phyloP scores from a whole-genome alignment of 1,284 basidiomycete genomes.

The Schizophyllum commune region DNA sequence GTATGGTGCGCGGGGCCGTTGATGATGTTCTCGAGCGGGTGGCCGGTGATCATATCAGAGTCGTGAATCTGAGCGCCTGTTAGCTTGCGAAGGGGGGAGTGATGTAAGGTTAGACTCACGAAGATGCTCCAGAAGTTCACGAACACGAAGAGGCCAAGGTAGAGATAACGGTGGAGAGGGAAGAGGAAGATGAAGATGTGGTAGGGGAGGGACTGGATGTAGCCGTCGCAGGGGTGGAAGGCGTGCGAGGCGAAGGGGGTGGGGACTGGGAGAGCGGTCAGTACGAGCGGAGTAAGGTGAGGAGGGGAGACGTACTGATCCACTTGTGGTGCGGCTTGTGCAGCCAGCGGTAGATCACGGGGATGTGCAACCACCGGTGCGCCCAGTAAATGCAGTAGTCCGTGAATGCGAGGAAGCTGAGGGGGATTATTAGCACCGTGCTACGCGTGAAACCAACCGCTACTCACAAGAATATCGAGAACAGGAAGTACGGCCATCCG shows the following conservation, averaged over 20 bases:
- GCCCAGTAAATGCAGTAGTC: constrained; percentile 93
- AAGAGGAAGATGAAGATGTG: constrained; percentile 91
- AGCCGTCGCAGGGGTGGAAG: constrained; percentile 96
- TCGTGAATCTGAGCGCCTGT: constrained; percentile 76
- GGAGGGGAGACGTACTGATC: constrained; percentile 60
- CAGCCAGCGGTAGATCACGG: constrained; percentile 80
- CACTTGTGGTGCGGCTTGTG: constrained; percentile 99
- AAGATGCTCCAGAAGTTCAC: constrained; percentile 93
- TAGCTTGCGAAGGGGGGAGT: constrained; percentile 3
- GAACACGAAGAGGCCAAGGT: constrained; percentile 77
- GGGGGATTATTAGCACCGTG: constrained; percentile 4
- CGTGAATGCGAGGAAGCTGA: constrained; percentile 83
- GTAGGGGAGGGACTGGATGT: constrained; percentile 90
- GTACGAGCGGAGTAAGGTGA: constrained; percentile 6
- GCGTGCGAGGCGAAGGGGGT: constrained; percentile 96
- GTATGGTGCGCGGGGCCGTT: constrained; percentile 99
- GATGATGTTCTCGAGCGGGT: constrained; percentile 83
- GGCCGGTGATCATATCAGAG: constrained; percentile 98
- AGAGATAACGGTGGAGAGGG: constrained; percentile 81
- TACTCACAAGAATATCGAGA: constrained; percentile 58
- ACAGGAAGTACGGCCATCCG: constrained; percentile 57
- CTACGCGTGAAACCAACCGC: constrained; percentile 1
- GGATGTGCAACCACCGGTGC: constrained; percentile 88
- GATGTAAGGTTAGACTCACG: constrained; percentile 33
- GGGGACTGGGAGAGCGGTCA: constrained; percentile 54